phyloP scores from a whole-genome alignment of 2,329 filamentous ascomycete species.

The Cytospora paraplurivora region DNA sequence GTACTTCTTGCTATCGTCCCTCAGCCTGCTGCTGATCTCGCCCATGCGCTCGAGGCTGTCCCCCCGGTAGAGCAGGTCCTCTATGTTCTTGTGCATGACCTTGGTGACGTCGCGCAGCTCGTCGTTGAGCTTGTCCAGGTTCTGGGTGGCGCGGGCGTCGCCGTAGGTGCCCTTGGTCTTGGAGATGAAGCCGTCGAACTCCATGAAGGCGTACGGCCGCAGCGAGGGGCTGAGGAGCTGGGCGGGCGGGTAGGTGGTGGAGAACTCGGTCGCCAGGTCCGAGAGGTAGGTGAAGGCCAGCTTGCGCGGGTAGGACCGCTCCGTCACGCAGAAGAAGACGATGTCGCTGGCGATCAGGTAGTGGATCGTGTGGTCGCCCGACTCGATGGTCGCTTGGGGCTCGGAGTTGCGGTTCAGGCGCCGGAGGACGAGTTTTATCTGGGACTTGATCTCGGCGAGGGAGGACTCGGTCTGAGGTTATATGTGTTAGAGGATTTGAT shows the following conservation, averaged over 20 bases:
- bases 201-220: constrained; percentile 94
- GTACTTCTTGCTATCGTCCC: constrained; percentile 95
- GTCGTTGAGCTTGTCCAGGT: constrained; percentile 93
- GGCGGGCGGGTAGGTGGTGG: constrained; percentile 72
- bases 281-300: constrained; percentile 97
- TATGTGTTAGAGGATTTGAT: constrained; percentile 10
- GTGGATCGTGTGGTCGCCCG: constrained; percentile 80
- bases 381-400: constrained; percentile 89
- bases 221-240: constrained; percentile 75
- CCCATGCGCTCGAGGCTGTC: constrained; percentile 97
- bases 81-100: constrained; percentile 99
- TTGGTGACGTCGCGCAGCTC: constrained; percentile 97
- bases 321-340: constrained; percentile 92
- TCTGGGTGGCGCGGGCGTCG: constrained; percentile 86
- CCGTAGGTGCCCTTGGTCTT: constrained; percentile 93
- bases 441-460: constrained; percentile 83
- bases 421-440: constrained; percentile 88
- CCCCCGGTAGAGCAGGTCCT: constrained; percentile 92
- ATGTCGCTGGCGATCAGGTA: constrained; percentile 80
- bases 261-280: constrained; percentile 89
- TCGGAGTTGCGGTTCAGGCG: constrained; percentile 87
- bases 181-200: constrained; percentile 96
- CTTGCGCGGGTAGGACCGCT: constrained; percentile 93
- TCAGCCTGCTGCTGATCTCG: constrained; percentile 81
- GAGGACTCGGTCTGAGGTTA: constrained; percentile 63